Evolutionary conservation across 345 rosid species (phyloP).

Genomic region (Nephelium lappaceum): DNA sequence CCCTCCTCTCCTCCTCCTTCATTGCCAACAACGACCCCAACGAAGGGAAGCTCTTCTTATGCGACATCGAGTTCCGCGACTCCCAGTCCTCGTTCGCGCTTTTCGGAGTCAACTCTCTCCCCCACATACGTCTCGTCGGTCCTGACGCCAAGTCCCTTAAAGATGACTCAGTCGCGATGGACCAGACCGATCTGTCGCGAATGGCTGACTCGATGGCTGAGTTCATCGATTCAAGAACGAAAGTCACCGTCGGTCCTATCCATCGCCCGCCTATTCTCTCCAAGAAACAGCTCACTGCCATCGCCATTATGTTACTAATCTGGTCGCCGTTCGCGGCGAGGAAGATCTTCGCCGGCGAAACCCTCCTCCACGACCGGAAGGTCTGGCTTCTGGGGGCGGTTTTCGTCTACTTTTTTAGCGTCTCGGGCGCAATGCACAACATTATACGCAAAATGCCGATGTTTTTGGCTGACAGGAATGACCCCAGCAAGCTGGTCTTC

Average conservation of each 20-base stretch:
- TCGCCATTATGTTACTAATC: conserved; percentile 34
- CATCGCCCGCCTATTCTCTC: conserved; percentile 70
- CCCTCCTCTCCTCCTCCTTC: conserved; percentile 70
- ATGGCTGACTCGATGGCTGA: conserved; percentile 86
- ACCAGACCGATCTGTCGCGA: conserved; percentile 66
- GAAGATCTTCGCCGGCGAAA: conserved; percentile 53
- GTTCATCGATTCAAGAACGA: conserved; percentile 61
- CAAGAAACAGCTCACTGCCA: conserved; percentile 39
- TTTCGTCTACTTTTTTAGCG: conserved; percentile 79
- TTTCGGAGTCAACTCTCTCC: conserved; percentile 85
- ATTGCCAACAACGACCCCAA: conserved; percentile 51
- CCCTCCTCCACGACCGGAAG: conserved; percentile 64
- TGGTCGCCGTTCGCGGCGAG: conserved; percentile 55
- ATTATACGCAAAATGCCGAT: conserved; percentile 84
- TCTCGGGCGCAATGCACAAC: conserved; percentile 80
- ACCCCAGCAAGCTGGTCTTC: conserved; percentile 66
- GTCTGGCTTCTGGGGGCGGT: conserved; percentile 71
- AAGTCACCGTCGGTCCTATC: conserved; percentile 70
- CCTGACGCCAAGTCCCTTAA: conserved; percentile 52
- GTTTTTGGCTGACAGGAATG: conserved; percentile 70
- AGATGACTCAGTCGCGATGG: conserved; percentile 74
- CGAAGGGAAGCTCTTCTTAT: conserved; percentile 71
- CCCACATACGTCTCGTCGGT: conserved; percentile 80
- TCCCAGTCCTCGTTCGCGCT: conserved; percentile 67
- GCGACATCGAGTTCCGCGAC: conserved; percentile 73